Evolutionary conservation across 2,329 filamentous ascomycete genomes (phyloP), one percentile per base, ranked within the genome.

Genomic region (Aspergillus ruber): DNA sequence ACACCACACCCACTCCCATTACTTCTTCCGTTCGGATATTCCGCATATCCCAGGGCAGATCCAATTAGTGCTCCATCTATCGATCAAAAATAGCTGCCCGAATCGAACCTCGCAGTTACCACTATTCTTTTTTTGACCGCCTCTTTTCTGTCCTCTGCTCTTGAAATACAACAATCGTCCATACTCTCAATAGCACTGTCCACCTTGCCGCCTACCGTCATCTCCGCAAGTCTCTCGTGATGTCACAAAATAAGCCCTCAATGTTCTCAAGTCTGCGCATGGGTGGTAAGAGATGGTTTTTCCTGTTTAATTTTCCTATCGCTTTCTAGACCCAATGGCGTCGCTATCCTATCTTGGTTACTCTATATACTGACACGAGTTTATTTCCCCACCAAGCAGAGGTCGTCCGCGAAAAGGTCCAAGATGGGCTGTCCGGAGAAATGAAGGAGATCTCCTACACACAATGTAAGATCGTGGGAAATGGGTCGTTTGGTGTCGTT

Each of bases 401-500:
- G 80, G 87, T 97, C 57, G 89, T 98, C 69, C 90, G 90, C 69
- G 93, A 98, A 75, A 97, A 95, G 77, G 93, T 98, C 58, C 93
- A 98, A 72, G 93, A 98, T 79, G 93, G 93, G 68, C 78, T 95
- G 58, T 98, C 93, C 12, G 93, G 93, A 62, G 93, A 98, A 71
- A 95, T 90, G 63, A 86, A 88, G 71, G 93, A 98, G 64, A 83
- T 98, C 74, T 89, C 95, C 70, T 98, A 98, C 73, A 97, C 93
- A 48, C 93, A 97, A 70, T 97, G 91, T 79, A 98, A 98, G 77
- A 97, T 98, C 64, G 93, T 98, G 43, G 93, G 93, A 69, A 98
- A 98, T 75, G 93, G 93, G 59, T 97, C 91, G 32, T 98, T 98
- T 61, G 93, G 93, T 56, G 91, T 98, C 44, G 93, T 98, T 56